phyloP scores from a whole-genome alignment of 345 rosid species.

The Bruguiera sexangula region DNA sequence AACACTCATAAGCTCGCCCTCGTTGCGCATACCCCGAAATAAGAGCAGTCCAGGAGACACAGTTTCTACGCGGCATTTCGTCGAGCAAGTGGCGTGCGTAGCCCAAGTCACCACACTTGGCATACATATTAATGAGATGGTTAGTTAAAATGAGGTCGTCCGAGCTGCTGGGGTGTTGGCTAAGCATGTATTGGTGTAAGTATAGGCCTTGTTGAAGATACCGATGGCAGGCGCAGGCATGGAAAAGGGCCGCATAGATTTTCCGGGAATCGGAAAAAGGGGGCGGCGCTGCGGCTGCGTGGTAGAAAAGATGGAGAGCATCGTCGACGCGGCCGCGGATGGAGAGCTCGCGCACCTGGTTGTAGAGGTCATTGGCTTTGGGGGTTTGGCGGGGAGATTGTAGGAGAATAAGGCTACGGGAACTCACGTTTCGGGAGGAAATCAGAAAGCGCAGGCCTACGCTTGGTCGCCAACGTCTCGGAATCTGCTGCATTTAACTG shows the following conservation, averaged over 20 bases:
- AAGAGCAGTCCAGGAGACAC: conserved; percentile 77
- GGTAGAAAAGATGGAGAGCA: conserved; percentile 47
- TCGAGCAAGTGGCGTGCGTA: conserved; percentile 59
- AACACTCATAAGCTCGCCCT: conserved; percentile 45
- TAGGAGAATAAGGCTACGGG: neutral
- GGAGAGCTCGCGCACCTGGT: conserved; percentile 28
- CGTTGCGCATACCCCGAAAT: conserved; percentile 65
- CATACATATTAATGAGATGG: conserved; percentile 61
- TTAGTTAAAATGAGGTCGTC: conserved; percentile 47
- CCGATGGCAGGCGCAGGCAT: conserved; percentile 57
- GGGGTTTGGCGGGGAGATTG: neutral
- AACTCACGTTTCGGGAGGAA: conserved; percentile 22
- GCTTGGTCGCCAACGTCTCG: conserved; percentile 15
- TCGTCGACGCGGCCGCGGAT: conserved; percentile 40
- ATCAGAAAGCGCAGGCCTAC: conserved; percentile 16
- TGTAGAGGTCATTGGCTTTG: conserved; percentile 22
- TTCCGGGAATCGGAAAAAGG: conserved; percentile 27
- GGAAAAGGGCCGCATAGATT: conserved; percentile 58
- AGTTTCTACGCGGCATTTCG: conserved; percentile 59
- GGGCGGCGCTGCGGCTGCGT: conserved; percentile 28
- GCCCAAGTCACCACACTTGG: conserved; percentile 50
- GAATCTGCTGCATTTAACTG: neutral
- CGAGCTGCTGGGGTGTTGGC: conserved; percentile 9
- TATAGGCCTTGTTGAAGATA: conserved; percentile 45
- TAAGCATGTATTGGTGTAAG: conserved; percentile 58